These are phyloP conservation scores for Leccinum variicolor DNA, from an alignment of 768 basidiomycete genomes.

Conservation along the genomic window DNA sequence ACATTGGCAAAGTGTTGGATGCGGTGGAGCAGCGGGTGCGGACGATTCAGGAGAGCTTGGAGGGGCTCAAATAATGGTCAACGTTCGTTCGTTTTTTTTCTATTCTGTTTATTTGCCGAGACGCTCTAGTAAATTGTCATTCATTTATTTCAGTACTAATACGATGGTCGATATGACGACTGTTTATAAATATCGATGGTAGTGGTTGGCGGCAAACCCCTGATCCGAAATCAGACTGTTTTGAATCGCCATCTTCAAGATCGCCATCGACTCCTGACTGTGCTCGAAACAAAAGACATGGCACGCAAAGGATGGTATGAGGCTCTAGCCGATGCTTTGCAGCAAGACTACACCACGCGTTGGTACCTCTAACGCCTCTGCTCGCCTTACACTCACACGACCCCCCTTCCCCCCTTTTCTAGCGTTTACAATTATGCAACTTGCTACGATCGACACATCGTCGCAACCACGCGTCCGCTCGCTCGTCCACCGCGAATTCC, in stretches of 20 bases:
- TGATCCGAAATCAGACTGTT: neutral
- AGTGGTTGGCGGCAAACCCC: too few species aligned
- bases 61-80: constrained; percentile 26
- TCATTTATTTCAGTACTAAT: neutral
- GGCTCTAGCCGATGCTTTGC: constrained; percentile 41
- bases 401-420: neutral
- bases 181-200: too few species aligned
- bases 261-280: too few species aligned
- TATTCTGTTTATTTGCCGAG: neutral
- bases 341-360: constrained; percentile 37
- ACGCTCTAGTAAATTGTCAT: neutral
- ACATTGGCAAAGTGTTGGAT: constrained; percentile 51
- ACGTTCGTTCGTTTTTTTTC: too few species aligned
- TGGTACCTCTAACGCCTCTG: neutral
- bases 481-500: constrained; percentile 57
- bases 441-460: constrained; percentile 33
- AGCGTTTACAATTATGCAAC: constrained; percentile 48
- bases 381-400: neutral
- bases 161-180: too few species aligned
- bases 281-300: neutral
- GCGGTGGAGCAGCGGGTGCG: constrained; percentile 54
- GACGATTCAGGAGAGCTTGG: constrained; percentile 43
- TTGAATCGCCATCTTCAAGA: neutral
- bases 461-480: constrained; percentile 59
- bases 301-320: constrained; percentile 43